phyloP scores from a whole-genome alignment of 2,329 filamentous ascomycete species.

The Nigrograna mackinnonii region DNA sequence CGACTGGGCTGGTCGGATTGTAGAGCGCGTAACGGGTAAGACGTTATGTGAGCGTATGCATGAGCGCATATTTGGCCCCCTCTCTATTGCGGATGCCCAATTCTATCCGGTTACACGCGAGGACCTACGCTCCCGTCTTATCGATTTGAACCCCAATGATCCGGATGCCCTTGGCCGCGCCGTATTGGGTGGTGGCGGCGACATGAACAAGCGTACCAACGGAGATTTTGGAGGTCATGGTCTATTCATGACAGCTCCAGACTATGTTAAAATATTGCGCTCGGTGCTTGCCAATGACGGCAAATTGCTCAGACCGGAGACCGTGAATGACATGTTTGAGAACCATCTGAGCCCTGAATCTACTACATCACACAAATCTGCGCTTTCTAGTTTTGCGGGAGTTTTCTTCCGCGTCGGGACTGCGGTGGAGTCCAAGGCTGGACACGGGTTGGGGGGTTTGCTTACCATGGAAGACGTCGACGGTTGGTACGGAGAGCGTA shows the following conservation, averaged over 20 bases:
- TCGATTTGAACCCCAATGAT: not conserved
- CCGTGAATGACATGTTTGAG: constrained; percentile 22
- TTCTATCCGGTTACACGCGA: not conserved
- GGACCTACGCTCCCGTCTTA: not conserved
- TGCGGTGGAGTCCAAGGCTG: not conserved
- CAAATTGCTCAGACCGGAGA: constrained; percentile 15
- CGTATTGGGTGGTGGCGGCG: constrained; percentile 12
- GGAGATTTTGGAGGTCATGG: constrained; percentile 22
- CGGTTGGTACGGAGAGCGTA: constrained; percentile 12
- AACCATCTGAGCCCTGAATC: constrained; percentile 22
- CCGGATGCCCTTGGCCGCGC: not conserved
- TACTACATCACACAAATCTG: constrained; percentile 13
- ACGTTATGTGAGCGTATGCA: constrained; percentile 20
- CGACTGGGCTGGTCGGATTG: constrained; percentile 52
- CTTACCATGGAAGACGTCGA: constrained; percentile 13
- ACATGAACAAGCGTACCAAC: too few relatives aligned
- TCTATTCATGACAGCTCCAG: constrained; percentile 17
- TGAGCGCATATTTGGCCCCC: constrained; percentile 24
- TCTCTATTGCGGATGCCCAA: constrained; percentile 1
- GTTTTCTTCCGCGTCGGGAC: constrained; percentile 13
- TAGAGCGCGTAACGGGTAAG: constrained; percentile 43
- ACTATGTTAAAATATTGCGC: not conserved
- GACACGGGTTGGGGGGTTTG: constrained; percentile 16
- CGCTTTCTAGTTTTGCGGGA: constrained; percentile 25
- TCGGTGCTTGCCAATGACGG: not conserved